Evolutionary conservation across 2,329 filamentous ascomycete genomes (phyloP), one percentile per base, ranked within the genome.

Genomic region (Fulvia fulva): DNA sequence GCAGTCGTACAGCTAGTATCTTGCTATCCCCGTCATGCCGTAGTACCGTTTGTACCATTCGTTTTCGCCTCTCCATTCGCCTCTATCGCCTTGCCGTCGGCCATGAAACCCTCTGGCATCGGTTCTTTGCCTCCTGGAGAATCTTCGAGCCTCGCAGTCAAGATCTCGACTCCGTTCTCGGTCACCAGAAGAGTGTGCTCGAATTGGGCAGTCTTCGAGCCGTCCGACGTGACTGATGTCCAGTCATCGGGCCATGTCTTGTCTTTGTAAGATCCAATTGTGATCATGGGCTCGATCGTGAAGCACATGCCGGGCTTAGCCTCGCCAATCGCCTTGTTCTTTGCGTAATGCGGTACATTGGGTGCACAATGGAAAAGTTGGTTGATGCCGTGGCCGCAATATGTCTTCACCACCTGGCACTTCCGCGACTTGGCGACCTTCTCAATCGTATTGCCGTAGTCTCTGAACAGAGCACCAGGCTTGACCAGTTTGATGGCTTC

Each of bases 241-340:
- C 94, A 99, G 78, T 97, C 91, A 73, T 99, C 94, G 0, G 94
- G 94, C 94, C 94, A 99, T 0, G 91, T 97, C 73, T 94, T 88
- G 71, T 99, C 94, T 63, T 86, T 86, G 75, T 96, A 90, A 61
- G 90, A 92, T 58, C 94, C 94, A 56, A 97, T 75, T 43, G 91
- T 91, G 72, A 99, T 92, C 94, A 99, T 99, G 16, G 94, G 94
- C 78, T 99, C 94, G 61, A 99, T 99, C 0, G 94, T 99, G 70
- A 99, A 99, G 64, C 91, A 96, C 91, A 97, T 97, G 55, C 94
- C 94, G 0, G 90, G 87, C 78, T 97, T 97, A 60, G 92, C 94
- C 67, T 89, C 86, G 51, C 94, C 94, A 1, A 97, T 89, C 0
- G 93, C 91, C 83, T 97, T 99, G 78, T 97, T 99, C 82, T 96